Conservation (phyloP, 148 eudicot genomes). For the Euryodendron excelsum region DNA sequence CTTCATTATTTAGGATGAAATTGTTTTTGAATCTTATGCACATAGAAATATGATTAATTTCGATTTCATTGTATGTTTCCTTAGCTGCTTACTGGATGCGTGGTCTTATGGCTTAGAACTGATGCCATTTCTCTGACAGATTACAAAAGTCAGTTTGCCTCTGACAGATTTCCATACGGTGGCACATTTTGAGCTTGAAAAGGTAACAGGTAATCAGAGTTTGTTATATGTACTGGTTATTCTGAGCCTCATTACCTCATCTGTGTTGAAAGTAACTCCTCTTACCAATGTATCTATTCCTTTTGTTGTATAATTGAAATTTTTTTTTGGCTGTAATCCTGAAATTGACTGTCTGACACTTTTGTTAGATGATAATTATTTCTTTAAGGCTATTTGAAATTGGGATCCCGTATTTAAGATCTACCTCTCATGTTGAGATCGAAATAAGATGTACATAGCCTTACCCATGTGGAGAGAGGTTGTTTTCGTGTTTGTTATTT, state of each 20-base stretch:
- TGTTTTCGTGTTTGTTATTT: too few species aligned
- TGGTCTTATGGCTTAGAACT: not conserved
- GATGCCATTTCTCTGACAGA: not conserved
- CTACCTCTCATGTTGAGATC: not conserved
- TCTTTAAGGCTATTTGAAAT: not conserved
- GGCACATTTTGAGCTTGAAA: not conserved
- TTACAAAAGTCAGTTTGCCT: not conserved
- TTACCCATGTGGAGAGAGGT: too few species aligned
- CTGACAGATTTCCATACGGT: not conserved
- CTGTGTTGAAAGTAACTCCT: not conserved
- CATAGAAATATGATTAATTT: not conserved
- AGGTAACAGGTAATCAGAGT: not conserved
- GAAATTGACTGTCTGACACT: not conserved
- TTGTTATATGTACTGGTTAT: not conserved
- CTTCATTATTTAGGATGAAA: not conserved
- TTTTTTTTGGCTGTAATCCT: not conserved
- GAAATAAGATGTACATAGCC: too few species aligned
- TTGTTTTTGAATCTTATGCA: not conserved
- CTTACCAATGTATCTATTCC: not conserved
- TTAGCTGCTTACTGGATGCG: not conserved
- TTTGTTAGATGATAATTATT: not conserved
- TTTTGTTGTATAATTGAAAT: not conserved
- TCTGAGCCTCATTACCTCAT: not conserved
- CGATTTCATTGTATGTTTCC: not conserved
- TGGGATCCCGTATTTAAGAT: not conserved